Evolutionary conservation across 768 basidiomycete genomes (phyloP).

Genomic region (Boletus rufocinnamomeus): DNA sequence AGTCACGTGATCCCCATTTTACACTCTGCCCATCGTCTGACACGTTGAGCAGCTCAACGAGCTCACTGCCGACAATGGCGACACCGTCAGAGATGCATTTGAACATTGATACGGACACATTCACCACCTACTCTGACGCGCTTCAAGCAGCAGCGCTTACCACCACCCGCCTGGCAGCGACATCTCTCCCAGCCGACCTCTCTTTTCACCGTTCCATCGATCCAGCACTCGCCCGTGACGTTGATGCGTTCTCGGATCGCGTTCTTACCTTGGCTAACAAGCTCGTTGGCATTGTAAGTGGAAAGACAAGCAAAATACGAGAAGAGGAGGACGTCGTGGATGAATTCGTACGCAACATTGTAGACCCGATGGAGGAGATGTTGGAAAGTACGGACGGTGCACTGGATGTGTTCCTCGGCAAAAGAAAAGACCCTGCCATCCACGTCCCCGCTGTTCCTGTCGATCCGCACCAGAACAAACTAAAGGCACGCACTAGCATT

Average conservation of each 20-base stretch:
- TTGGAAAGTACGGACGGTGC: constrained; percentile 85
- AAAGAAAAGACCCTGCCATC: constrained; percentile 66
- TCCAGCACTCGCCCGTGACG: constrained; percentile 59
- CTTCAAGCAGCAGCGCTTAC: constrained; percentile 64
- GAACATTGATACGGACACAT: constrained; percentile 34
- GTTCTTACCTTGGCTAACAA: constrained; percentile 68
- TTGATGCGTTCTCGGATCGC: constrained; percentile 69
- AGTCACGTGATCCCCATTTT: constrained; percentile 18
- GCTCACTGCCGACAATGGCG: constrained; percentile 15
- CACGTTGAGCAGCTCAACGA: background rate
- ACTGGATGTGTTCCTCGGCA: constrained; percentile 76
- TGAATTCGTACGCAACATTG: constrained; percentile 72
- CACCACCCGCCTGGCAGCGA: constrained; percentile 61
- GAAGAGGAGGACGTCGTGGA: constrained; percentile 84
- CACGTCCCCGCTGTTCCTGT: constrained; percentile 47
- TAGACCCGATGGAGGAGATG: constrained; percentile 83
- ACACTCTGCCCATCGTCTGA: background rate
- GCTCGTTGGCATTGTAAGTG: constrained; percentile 55
- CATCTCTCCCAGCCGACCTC: constrained; percentile 69
- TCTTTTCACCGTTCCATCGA: constrained; percentile 91
- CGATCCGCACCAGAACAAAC: constrained; percentile 21
- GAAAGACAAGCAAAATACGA: constrained; percentile 42
- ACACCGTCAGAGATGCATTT: constrained; percentile 1
- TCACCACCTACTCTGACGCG: constrained; percentile 54
- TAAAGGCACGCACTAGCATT: constrained; percentile 33